Evolutionary conservation across 495 filamentous ascomycete genomes (phyloP).

Genomic region (Hypoxylon intermedium): DNA sequence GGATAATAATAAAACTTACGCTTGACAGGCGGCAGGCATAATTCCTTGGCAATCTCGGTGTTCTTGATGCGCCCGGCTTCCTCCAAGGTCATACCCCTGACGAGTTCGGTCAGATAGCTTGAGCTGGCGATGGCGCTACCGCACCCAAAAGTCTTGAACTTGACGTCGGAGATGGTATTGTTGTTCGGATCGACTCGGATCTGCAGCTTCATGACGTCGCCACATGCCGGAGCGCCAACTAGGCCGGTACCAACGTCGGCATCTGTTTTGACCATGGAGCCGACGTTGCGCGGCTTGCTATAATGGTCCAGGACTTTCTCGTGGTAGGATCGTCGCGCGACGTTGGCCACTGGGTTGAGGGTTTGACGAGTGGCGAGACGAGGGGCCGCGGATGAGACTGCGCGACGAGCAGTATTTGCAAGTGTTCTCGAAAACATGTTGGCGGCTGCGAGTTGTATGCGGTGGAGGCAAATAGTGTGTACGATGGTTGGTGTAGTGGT

Average conservation of each 20-base stretch:
- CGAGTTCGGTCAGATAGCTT: slow-evolving; percentile 89
- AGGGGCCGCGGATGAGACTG: slow-evolving; percentile 34
- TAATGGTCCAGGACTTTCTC: slow-evolving; percentile 91
- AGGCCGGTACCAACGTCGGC: slow-evolving; percentile 93
- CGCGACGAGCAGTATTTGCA: slow-evolving; percentile 42
- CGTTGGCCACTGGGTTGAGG: slow-evolving; percentile 43
- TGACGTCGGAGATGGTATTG: slow-evolving; percentile 91
- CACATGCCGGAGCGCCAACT: slow-evolving; percentile 91
- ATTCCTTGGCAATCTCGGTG: slow-evolving; percentile 95
- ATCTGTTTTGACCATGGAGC: slow-evolving; percentile 86
- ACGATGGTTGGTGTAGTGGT: neutral
- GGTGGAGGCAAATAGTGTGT: too few species aligned
- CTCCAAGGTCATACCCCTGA: slow-evolving; percentile 94
- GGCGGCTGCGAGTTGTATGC: neutral
- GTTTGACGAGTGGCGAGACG: slow-evolving; percentile 48
- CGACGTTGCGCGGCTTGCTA: slow-evolving; percentile 90
- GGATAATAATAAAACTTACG: slow-evolving; percentile 62
- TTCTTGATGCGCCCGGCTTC: slow-evolving; percentile 91
- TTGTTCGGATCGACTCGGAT: slow-evolving; percentile 92
- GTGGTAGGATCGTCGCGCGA: slow-evolving; percentile 60
- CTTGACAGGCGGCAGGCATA: slow-evolving; percentile 95
- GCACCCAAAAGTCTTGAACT: slow-evolving; percentile 99
- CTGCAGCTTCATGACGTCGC: slow-evolving; percentile 99
- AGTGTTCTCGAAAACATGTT: slow-evolving; percentile 43
- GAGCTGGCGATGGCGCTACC: slow-evolving; percentile 92